Evolutionary conservation across 2,329 filamentous ascomycete genomes (phyloP).

Genomic region (Colletotrichum nymphaeae): DNA sequence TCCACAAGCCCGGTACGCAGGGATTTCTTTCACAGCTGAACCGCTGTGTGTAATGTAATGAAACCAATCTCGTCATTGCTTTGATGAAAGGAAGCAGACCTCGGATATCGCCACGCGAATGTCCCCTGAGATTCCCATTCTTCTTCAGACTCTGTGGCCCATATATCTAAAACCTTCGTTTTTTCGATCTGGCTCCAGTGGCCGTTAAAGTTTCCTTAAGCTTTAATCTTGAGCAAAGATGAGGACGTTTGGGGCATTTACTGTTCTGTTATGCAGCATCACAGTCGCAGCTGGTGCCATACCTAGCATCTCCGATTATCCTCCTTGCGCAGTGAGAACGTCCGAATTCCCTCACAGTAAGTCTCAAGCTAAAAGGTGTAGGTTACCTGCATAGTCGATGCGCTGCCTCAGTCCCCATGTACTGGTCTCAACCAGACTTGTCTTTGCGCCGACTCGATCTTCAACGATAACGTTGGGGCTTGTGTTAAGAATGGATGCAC

Average conservation of each 20-base stretch:
- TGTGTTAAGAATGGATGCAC: slow-evolving; percentile 2
- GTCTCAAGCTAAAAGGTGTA: background rate
- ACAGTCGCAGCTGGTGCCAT: background rate
- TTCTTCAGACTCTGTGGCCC: too few species aligned
- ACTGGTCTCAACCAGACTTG: background rate
- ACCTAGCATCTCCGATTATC: background rate
- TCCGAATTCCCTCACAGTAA: background rate
- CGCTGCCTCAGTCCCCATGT: slow-evolving; percentile 7
- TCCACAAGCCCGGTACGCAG: too few species aligned
- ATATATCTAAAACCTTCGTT: too few species aligned
- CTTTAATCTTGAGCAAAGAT: background rate
- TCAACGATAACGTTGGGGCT: background rate
- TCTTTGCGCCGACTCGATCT: background rate
- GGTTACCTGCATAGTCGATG: background rate
- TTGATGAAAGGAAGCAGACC: too few species aligned
- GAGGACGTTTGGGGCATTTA: background rate
- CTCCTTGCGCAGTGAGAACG: background rate
- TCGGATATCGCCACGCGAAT: too few species aligned
- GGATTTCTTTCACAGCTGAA: too few species aligned
- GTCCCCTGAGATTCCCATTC: too few species aligned
- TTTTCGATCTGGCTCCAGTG: too few species aligned
- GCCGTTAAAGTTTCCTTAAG: too few species aligned
- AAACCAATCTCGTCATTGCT: too few species aligned
- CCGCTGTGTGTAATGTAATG: too few species aligned
- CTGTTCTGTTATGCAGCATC: background rate